Evolutionary conservation across 2,329 filamentous ascomycete genomes (phyloP), one percentile per base, ranked within the genome.

Genomic region (Parastagonospora nodorum): DNA sequence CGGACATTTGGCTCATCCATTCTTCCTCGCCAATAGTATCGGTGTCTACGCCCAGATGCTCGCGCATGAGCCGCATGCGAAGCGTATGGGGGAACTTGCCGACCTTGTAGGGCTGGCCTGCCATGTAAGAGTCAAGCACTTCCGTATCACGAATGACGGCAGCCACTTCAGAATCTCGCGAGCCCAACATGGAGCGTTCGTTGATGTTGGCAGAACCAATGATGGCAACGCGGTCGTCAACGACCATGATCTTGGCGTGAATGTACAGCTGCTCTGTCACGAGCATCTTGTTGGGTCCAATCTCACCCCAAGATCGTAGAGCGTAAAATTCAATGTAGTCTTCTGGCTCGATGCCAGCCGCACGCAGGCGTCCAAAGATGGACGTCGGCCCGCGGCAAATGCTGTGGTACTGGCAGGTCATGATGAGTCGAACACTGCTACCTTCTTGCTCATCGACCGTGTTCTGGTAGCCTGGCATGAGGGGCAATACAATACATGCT

Each of bases 181-280:
- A 88, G 8, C 94, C 94, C 54, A 97, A 75, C 91, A 97, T 92
- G 6, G 93, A 97, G 39, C 94, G 87, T 74, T 99, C 94, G 66
- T 99, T 99, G 79, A 99, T 97, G 71, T 99, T 99, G 45, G 94
- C 94, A 39, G 93, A 97, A 14, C 94, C 94, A 63, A 99, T 99
- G 54, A 99, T 86, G 15, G 88, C 93, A 50, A 94, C 85, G 30
- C 93, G 86, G 67, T 99, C 94, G 72, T 99, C 94, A 4, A 96
- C 93, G 48, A 99, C 84, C 80, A 97, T 97, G 60, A 89, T 89
- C 76, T 99, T 99, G 54, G 94, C 94, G 67, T 99, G 94, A 50
- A 99, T 97, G 70, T 99, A 99, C 9, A 99, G 83, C 75, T 97
- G 94, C 72, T 99, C 94, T 0, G 94, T 97, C 3, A 94, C 91